Percentiles rank a stretch among this genome's conserved stretches.
Conservation (phyloP, 345 rosid species). For the Brassica nigra region DNA sequence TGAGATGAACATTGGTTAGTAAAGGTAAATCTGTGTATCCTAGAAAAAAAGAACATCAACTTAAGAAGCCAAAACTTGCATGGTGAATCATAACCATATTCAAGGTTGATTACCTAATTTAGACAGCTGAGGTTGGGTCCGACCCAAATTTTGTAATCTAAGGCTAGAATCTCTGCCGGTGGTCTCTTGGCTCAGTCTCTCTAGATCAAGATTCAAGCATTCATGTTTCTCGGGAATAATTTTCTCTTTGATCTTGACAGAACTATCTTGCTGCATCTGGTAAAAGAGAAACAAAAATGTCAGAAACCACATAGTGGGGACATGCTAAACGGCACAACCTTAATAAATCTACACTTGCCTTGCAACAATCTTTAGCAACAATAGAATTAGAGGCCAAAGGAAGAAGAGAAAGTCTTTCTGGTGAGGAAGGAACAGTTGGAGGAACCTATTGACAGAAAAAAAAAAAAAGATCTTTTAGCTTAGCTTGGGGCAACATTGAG, state of each 20-base stretch:
- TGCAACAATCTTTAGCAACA: slow-evolving; percentile 17
- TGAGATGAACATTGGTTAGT: background rate
- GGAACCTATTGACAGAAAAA: slow-evolving; percentile 47
- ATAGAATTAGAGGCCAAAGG: slow-evolving; percentile 35
- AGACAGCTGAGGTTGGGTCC: slow-evolving; percentile 39
- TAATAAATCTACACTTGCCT: slow-evolving; percentile 17
- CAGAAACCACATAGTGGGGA: background rate
- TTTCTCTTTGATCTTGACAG: slow-evolving; percentile 30
- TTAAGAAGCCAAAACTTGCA: slow-evolving; percentile 6
- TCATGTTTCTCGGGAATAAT: slow-evolving; percentile 32
- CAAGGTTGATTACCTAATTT: slow-evolving; percentile 39
- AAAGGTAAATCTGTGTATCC: background rate
- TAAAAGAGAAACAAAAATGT: slow-evolving; percentile 10
- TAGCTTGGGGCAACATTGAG: slow-evolving; percentile 13
- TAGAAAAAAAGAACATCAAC: background rate
- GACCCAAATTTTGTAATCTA: slow-evolving; percentile 17
- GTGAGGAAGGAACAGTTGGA: slow-evolving; percentile 46
- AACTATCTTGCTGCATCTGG: slow-evolving; percentile 22
- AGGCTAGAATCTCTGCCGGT: slow-evolving; percentile 24
- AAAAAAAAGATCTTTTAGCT: background rate
- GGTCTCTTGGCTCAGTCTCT: slow-evolving; percentile 38
- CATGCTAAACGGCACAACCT: background rate
- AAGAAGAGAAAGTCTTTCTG: slow-evolving; percentile 12
- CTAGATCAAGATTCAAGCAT: slow-evolving; percentile 42
- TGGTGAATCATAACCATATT: background rate